These are phyloP conservation scores for Alternaria solani DNA, from an alignment of 2,329 filamentous ascomycete genomes.

Conservation along the genomic window DNA sequence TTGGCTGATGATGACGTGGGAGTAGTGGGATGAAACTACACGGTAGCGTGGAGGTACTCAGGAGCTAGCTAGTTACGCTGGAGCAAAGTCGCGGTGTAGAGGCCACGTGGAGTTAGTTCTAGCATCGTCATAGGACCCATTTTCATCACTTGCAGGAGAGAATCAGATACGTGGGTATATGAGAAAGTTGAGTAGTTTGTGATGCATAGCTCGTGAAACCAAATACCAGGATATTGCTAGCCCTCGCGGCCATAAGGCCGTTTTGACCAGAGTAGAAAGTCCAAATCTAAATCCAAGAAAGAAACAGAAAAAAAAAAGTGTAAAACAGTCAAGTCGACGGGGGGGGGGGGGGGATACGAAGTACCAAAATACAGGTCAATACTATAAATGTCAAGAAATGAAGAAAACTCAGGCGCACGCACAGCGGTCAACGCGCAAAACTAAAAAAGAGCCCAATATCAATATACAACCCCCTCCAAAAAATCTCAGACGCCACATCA, in stretches of 20 bases:
- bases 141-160: background rate
- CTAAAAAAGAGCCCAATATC: background rate
- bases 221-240: background rate
- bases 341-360: no score
- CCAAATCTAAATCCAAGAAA: background rate
- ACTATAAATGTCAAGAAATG: background rate
- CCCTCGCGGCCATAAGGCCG: background rate
- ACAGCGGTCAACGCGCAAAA: background rate
- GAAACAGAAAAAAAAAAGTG: background rate
- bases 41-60: background rate
- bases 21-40: background rate
- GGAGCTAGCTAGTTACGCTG: background rate
- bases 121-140: background rate
- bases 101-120: background rate
- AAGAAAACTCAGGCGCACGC: background rate
- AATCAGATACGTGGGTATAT: background rate
- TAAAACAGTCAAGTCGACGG: background rate
- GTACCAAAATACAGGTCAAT: no score
- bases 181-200: background rate
- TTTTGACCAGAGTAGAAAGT: background rate
- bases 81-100: background rate
- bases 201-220: constrained; percentile 1
- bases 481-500: background rate
- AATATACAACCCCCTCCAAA: background rate
- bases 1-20: constrained; percentile 22